These are phyloP conservation scores for Dipodascus albidus DNA, from an alignment of 805 yeast species.

Conservation along the genomic window DNA sequence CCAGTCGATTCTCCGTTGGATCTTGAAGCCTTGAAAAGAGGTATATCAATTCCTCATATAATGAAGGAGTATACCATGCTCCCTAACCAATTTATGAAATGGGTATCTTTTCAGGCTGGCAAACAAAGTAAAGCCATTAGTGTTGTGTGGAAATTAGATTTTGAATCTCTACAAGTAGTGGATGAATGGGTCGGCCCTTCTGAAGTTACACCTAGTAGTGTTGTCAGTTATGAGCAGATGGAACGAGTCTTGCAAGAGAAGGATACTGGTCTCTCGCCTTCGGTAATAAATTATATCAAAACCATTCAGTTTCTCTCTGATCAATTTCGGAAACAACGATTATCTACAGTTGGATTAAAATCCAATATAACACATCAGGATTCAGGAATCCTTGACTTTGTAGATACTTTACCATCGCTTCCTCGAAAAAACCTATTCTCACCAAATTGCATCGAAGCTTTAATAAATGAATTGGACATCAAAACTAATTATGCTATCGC, in stretches of 20 bases:
- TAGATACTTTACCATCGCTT: slow-evolving; percentile 51
- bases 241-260: slow-evolving; percentile 10
- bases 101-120: slow-evolving; percentile 47
- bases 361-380: slow-evolving; percentile 46
- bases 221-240: slow-evolving; percentile 18
- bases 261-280: slow-evolving; percentile 28
- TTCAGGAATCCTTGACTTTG: slow-evolving; percentile 79
- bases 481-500: slow-evolving; percentile 83
- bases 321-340: slow-evolving; percentile 59
- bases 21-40: slow-evolving; percentile 81
- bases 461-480: slow-evolving; percentile 65
- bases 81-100: slow-evolving; percentile 49
- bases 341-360: slow-evolving; percentile 35
- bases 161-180: slow-evolving; percentile 56
- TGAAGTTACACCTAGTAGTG: slow-evolving; percentile 47
- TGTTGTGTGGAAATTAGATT: slow-evolving; percentile 70
- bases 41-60: slow-evolving; percentile 78
- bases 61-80: slow-evolving; percentile 58
- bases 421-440: slow-evolving; percentile 51
- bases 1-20: slow-evolving; percentile 69
- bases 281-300: slow-evolving; percentile 52
- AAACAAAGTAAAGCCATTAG: slow-evolving; percentile 58
- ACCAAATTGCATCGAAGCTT: slow-evolving; percentile 38
- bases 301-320: slow-evolving; percentile 54
- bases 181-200: slow-evolving; percentile 71